phyloP scores from a whole-genome alignment of 768 basidiomycete genomes.

The Phaffia tasmanica region DNA sequence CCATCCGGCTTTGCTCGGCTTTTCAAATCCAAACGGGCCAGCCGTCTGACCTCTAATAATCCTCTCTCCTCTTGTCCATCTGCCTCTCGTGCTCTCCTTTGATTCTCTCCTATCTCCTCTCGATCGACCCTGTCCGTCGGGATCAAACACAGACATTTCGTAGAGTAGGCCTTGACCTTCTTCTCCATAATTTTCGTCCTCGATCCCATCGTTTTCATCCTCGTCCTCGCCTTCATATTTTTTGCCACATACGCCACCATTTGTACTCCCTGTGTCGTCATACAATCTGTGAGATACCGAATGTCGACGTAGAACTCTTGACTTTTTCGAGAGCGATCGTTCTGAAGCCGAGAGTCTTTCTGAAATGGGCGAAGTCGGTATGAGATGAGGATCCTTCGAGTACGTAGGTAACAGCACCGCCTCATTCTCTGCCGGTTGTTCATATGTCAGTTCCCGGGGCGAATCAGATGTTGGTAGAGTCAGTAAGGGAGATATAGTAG shows the following conservation, averaged over 20 bases:
- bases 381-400: too few relatives aligned
- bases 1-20: constrained; percentile 11
- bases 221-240: constrained; percentile 4
- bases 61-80: constrained; percentile 13
- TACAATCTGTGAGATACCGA: too few relatives aligned
- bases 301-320: too few relatives aligned
- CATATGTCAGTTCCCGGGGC: too few relatives aligned
- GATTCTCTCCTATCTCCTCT: background rate
- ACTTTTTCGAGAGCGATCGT: too few relatives aligned
- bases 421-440: too few relatives aligned
- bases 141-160: constrained; percentile 23
- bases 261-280: background rate
- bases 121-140: background rate
- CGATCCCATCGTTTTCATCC: background rate
- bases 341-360: too few relatives aligned
- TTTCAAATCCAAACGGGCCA: constrained; percentile 11
- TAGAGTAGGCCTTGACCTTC: constrained; percentile 15
- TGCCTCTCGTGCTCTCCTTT: background rate
- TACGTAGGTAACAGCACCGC: too few relatives aligned
- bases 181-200: background rate
- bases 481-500: too few relatives aligned
- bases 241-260: background rate
- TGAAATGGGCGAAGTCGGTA: too few relatives aligned
- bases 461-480: too few relatives aligned
- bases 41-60: constrained; percentile 7